Evolutionary conservation across 192 early-diverging fungal genomes (phyloP).

Genomic region (Fimicolochytrium jonesii): DNA sequence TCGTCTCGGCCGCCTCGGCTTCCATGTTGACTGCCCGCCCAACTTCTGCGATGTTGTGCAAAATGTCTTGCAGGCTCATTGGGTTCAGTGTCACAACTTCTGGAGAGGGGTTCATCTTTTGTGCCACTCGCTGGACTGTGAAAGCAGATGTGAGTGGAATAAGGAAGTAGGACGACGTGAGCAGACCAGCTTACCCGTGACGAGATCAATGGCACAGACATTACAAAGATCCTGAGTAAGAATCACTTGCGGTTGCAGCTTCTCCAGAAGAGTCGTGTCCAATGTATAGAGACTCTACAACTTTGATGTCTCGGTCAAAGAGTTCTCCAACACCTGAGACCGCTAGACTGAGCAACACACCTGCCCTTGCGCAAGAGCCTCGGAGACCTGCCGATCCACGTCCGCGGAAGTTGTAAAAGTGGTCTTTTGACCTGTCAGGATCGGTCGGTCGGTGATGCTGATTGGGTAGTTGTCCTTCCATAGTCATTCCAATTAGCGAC

Average conservation of each 20-base stretch:
- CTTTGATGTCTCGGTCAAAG: too few species aligned
- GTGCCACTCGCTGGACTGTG: conserved; percentile 46
- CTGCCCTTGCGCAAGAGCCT: conserved; percentile 34
- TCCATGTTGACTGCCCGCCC: conserved; percentile 36
- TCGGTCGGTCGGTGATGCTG: conserved; percentile 35
- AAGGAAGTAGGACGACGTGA: not conserved
- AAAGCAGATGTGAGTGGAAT: not conserved
- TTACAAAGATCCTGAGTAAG: conserved; percentile 50
- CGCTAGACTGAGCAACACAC: too few species aligned
- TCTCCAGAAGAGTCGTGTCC: conserved; percentile 30
- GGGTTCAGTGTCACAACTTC: conserved; percentile 52
- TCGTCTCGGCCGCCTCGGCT: conserved; percentile 9
- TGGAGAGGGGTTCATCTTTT: conserved; percentile 39
- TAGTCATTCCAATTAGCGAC: not conserved
- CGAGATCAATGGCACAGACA: conserved; percentile 53
- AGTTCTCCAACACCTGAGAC: too few species aligned
- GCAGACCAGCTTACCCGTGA: too few species aligned
- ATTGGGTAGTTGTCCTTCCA: conserved; percentile 42
- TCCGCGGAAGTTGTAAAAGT: conserved; percentile 42
- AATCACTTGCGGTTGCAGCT: conserved; percentile 42
- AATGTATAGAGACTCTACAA: conserved; percentile 43
- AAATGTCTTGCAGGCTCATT: conserved; percentile 39
- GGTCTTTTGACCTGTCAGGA: conserved; percentile 46
- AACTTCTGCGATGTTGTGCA: conserved; percentile 41
- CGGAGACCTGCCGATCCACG: conserved; percentile 43